A percentile compares a stretch with the other conserved stretches of the same genome.
Evolutionary conservation across 306 rosid genomes (phyloP).

Genomic region (Vigna reflexopilosa): DNA sequence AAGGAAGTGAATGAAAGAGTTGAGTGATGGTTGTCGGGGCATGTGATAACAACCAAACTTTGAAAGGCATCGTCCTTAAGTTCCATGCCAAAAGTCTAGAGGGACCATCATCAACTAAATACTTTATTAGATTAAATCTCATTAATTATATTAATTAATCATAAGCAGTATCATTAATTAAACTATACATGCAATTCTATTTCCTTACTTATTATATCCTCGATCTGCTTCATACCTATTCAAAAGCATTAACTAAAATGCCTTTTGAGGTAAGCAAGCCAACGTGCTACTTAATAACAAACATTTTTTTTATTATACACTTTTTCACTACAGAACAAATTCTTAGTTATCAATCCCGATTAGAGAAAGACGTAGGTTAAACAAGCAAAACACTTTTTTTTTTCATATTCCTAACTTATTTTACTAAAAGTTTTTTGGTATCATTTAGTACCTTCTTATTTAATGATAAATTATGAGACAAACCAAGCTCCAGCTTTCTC

Average conservation of each 20-base stretch:
- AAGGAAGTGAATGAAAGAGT: conserved; percentile 37
- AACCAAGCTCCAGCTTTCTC: conserved; percentile 26
- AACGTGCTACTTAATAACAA: conserved; percentile 28
- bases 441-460: neutral
- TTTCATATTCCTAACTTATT: neutral
- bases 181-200: conserved; percentile 14
- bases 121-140: conserved; percentile 9
- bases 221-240: conserved; percentile 41
- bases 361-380: neutral
- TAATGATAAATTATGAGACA: conserved; percentile 29
- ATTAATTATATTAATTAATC: conserved; percentile 45
- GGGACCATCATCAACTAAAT: conserved; percentile 40
- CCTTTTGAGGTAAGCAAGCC: conserved; percentile 48
- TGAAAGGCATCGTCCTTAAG: conserved; percentile 39
- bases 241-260: conserved; percentile 44
- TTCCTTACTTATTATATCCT: conserved; percentile 30
- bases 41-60: conserved; percentile 54
- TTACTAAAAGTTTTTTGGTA: neutral
- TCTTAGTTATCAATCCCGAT: neutral
- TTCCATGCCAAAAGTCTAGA: conserved; percentile 34
- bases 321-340: conserved; percentile 8
- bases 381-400: neutral
- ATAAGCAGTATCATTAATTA: conserved; percentile 50
- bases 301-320: neutral
- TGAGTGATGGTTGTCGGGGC: conserved; percentile 48